Conservation (phyloP, 1,139 yeast species). For the Blastobotrys arbuscula region DNA sequence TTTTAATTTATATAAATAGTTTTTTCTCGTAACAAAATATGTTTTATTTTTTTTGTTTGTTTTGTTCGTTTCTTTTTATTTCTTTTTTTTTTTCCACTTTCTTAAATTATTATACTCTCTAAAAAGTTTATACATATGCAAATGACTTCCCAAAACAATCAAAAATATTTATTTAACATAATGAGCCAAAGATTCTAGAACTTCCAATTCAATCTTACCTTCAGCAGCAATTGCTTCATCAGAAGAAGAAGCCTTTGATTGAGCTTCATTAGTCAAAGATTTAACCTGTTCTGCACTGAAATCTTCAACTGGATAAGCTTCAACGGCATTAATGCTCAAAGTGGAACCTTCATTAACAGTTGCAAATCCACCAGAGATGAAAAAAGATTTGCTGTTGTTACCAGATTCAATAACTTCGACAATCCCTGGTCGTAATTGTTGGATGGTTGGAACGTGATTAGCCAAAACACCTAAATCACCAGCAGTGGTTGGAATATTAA, state of each 20-base stretch:
- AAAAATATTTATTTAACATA: constrained; percentile 61
- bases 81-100: not conserved
- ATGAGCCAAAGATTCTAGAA: constrained; percentile 86
- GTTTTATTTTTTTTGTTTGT: not conserved
- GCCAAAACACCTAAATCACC: constrained; percentile 98
- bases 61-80: not conserved
- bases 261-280: constrained; percentile 85
- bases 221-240: constrained; percentile 87
- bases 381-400: constrained; percentile 75
- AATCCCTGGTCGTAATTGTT: constrained; percentile 95
- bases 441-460: constrained; percentile 96
- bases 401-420: constrained; percentile 82
- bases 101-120: not conserved
- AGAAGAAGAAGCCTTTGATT: constrained; percentile 78
- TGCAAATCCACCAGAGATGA: constrained; percentile 95
- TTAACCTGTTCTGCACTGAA: constrained; percentile 79
- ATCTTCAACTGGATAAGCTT: constrained; percentile 89
- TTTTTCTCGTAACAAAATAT: not conserved
- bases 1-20: not conserved
- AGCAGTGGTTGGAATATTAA: constrained; percentile 90
- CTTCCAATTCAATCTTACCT: constrained; percentile 94
- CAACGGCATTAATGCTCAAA: constrained; percentile 88
- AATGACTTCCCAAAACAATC: no score
- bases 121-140: constrained; percentile 3
- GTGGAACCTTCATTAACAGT: constrained; percentile 93